Evolutionary conservation across 305 asterid species (phyloP), one percentile per base, ranked within the genome.

Genomic region (Plantago coronopus): DNA sequence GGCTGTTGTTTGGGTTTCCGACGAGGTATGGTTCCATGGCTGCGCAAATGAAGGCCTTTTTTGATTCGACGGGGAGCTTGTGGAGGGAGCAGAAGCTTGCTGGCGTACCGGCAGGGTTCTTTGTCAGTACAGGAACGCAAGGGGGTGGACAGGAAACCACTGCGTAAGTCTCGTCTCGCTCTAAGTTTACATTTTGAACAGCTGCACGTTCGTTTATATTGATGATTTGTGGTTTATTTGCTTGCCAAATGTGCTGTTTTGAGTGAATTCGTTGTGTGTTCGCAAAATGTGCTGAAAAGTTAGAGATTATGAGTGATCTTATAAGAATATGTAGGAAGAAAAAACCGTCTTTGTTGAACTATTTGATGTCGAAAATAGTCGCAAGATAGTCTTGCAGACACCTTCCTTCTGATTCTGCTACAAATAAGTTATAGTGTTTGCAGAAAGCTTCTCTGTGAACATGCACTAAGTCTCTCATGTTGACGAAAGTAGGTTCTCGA

Each of bases 91-190:
- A 84, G 65, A 75, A 71, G 61, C 88, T 84, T 47, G 91, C 84
- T 22, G 88, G 86, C 19, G 51, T 75, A 16, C 91, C 88, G 9
- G 88, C 91, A 0, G 88, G 91, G 16, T 77, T 79, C 67, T 84
- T 84, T 59, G 83, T 79, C 29, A 76, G 91, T 64, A 80, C 87
- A 6, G 90, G 85, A 13, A 78, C 90, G 6, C 90, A 83, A 67
- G 85, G 91, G 16, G 91, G 91, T 38, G 91, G 91, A 12, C 91
- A 83, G 40, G 91, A 83, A 68, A 81, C 88, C 9, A 79, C 88
- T n/a, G 87, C 88, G 91, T 81, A 74, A 74, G 84, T 73, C 42
- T 22, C 13, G 16, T 27, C 42, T 22, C 13, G 16, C n/a, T 17
- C 38, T 18, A 54, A 16, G 1, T 23, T 54, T 54, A 18, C 59